Conservation (phyloP, 768 basidiomycete species). For the Chalciporus pseudorubinellus region DNA sequence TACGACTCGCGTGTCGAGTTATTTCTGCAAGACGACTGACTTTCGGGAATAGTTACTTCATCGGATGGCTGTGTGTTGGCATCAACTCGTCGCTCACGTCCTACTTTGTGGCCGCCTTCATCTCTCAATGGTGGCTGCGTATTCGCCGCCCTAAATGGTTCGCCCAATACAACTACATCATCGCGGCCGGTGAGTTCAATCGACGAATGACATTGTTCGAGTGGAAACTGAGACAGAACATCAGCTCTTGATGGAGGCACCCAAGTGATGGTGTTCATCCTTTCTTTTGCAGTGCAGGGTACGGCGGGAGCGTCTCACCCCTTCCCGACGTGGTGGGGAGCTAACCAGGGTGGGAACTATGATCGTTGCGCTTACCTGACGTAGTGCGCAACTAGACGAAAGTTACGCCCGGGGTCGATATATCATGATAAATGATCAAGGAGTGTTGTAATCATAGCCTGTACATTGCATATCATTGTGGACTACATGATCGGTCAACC, state of each 20-base stretch:
- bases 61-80: constrained; percentile 49
- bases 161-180: constrained; percentile 61
- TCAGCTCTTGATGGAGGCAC: constrained; percentile 37
- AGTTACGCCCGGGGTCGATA: no score
- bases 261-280: constrained; percentile 56
- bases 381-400: no score
- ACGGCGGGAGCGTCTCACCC: constrained; percentile 46
- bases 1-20: constrained; percentile 2
- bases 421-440: no score
- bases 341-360: constrained; percentile 48
- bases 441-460: no score
- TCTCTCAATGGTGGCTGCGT: constrained; percentile 61
- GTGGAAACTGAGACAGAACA: constrained; percentile 1
- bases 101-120: constrained; percentile 48
- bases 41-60: constrained; percentile 30
- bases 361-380: constrained; percentile 25
- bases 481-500: no score
- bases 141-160: constrained; percentile 64
- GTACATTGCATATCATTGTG: no score
- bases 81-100: constrained; percentile 54
- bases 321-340: constrained; percentile 60
- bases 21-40: constrained; percentile 3
- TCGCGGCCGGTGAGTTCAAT: constrained; percentile 52
- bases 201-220: background rate
- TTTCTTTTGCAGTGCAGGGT: constrained; percentile 51